Evolutionary conservation across 805 yeast genomes (phyloP).

Genomic region (Ogataea siamensis): DNA sequence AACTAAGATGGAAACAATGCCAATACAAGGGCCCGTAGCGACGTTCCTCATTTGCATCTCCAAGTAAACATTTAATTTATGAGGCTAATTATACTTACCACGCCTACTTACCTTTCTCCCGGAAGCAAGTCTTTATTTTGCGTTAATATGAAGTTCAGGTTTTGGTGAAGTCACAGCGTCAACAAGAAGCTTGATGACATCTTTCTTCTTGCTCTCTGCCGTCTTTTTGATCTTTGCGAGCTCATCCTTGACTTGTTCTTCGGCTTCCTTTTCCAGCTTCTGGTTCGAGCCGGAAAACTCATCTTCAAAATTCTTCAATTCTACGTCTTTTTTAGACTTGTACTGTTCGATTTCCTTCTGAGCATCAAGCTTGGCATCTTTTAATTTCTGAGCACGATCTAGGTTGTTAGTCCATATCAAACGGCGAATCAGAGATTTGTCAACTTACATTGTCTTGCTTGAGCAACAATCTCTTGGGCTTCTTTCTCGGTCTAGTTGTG

Average conservation of each 20-base stretch:
- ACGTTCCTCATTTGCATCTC: too few species aligned
- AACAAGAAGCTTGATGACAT: slow-evolving; percentile 72
- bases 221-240: slow-evolving; percentile 62
- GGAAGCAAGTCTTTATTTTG: slow-evolving; percentile 6
- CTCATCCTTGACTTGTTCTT: slow-evolving; percentile 65
- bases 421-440: background rate
- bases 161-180: slow-evolving; percentile 77
- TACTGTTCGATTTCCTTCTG: slow-evolving; percentile 83
- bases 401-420: slow-evolving; percentile 18
- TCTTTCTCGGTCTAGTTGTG: slow-evolving; percentile 77
- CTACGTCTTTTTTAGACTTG: slow-evolving; percentile 78
- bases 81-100: too few species aligned
- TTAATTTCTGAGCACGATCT: slow-evolving; percentile 81
- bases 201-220: slow-evolving; percentile 58
- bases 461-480: slow-evolving; percentile 93
- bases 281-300: slow-evolving; percentile 76
- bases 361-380: slow-evolving; percentile 94
- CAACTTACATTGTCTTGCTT: slow-evolving; percentile 79
- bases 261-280: slow-evolving; percentile 77
- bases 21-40: too few species aligned
- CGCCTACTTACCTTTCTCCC: too few species aligned
- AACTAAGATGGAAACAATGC: too few species aligned
- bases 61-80: too few species aligned
- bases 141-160: slow-evolving; percentile 78
- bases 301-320: slow-evolving; percentile 68